Evolutionary conservation across 208 protist genomes (phyloP).

Genomic region (Trypanosoma boissoni): DNA sequence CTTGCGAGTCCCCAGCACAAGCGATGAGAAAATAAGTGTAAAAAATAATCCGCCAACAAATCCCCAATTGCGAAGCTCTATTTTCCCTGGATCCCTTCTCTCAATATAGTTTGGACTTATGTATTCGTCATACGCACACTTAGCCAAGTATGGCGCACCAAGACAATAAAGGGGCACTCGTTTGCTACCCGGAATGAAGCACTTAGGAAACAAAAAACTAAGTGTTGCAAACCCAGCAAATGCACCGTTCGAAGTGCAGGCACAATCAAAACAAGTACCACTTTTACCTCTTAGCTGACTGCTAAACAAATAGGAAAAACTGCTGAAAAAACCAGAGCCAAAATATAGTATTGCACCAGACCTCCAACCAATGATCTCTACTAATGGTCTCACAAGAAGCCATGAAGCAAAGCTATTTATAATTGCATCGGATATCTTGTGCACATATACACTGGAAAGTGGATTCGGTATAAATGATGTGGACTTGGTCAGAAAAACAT

Average conservation of each 20-base stretch:
- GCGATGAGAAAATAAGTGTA: conserved; percentile 59
- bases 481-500: conserved; percentile 75
- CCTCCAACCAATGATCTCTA: conserved; percentile 53
- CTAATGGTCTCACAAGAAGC: conserved; percentile 60
- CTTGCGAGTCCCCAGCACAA: conserved; percentile 54
- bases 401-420: conserved; percentile 55
- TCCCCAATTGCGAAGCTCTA: conserved; percentile 80
- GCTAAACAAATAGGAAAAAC: conserved; percentile 80
- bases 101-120: conserved; percentile 60
- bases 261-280: conserved; percentile 58
- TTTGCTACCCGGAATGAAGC: conserved; percentile 59
- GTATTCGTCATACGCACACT: conserved; percentile 84
- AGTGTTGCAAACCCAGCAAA: conserved; percentile 71
- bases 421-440: conserved; percentile 46
- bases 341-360: conserved; percentile 55
- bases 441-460: conserved; percentile 75
- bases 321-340: conserved; percentile 69
- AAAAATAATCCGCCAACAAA: conserved; percentile 84
- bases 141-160: conserved; percentile 56
- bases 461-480: conserved; percentile 67
- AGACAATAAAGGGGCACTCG: conserved; percentile 41
- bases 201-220: conserved; percentile 60
- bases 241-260: conserved; percentile 71
- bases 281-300: conserved; percentile 50
- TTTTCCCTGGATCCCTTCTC: conserved; percentile 34